These are phyloP conservation scores for Neurospora sp. DNA, from an alignment of 495 filamentous ascomycete species.

Conservation along the genomic window DNA sequence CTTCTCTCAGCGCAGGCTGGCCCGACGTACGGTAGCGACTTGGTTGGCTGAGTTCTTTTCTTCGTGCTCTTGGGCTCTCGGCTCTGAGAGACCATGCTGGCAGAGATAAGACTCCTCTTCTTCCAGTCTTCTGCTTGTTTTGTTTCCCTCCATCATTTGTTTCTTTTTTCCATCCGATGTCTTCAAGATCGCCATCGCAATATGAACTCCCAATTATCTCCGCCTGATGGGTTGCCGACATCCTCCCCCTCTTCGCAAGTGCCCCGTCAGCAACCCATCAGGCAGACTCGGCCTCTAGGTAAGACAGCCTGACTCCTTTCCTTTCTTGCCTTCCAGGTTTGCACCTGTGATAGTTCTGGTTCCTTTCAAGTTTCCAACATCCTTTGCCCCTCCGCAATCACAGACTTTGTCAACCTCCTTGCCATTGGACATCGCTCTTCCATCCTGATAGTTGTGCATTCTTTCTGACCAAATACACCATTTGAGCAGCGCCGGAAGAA, in stretches of 20 bases:
- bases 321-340: background rate
- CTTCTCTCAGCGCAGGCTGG: background rate
- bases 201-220: constrained; percentile 23
- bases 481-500: background rate
- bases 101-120: background rate
- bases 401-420: background rate
- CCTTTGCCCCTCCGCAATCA: background rate
- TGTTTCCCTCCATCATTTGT: background rate
- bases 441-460: background rate
- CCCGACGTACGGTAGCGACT: background rate
- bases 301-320: background rate
- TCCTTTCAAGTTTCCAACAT: background rate
- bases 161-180: background rate
- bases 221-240: background rate
- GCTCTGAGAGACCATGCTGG: background rate
- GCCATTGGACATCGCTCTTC: background rate
- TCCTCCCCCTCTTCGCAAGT: background rate
- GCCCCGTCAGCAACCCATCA: background rate
- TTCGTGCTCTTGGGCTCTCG: background rate
- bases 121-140: background rate
- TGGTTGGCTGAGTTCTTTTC: background rate
- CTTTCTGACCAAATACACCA: background rate
- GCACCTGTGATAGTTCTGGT: background rate
- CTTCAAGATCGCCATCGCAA: background rate
- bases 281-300: background rate